Evolutionary conservation across 768 basidiomycete species (phyloP).

Genomic region (Peribolospora baueri): DNA sequence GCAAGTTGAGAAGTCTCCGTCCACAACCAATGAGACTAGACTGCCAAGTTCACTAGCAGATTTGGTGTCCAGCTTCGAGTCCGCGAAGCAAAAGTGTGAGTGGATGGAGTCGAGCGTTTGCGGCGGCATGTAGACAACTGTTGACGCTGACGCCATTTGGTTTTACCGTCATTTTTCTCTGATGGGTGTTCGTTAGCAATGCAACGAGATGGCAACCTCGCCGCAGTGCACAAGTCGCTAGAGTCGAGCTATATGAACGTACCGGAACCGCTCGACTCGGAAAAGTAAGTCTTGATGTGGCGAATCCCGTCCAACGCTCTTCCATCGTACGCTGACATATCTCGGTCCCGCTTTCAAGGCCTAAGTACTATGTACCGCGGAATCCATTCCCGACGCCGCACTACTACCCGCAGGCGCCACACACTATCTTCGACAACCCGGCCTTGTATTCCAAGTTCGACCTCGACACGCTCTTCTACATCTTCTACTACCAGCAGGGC

Average conservation of each 20-base stretch:
- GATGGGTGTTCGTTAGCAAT: slow-evolving; percentile 7
- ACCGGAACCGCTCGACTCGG: slow-evolving; percentile 82
- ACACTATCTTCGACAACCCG: slow-evolving; percentile 53
- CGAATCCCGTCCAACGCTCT: no score
- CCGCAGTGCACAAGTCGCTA: slow-evolving; percentile 73
- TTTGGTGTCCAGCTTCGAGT: slow-evolving; percentile 80
- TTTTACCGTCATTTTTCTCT: not conserved
- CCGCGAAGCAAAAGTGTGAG: slow-evolving; percentile 81
- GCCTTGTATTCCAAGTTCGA: slow-evolving; percentile 74
- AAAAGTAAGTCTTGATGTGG: slow-evolving; percentile 38
- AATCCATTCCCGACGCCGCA: slow-evolving; percentile 74
- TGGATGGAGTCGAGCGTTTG: not conserved
- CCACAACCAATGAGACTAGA: slow-evolving; percentile 21
- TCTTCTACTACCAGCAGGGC: slow-evolving; percentile 92
- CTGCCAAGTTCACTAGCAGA: slow-evolving; percentile 63
- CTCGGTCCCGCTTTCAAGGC: slow-evolving; percentile 29
- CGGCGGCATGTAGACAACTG: not conserved
- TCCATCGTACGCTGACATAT: not conserved
- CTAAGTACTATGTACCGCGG: slow-evolving; percentile 85
- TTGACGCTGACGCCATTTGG: not conserved
- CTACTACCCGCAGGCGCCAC: slow-evolving; percentile 81
- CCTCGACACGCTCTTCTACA: slow-evolving; percentile 90
- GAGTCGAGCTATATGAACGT: slow-evolving; percentile 72
- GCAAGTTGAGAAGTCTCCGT: no score
- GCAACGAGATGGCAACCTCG: slow-evolving; percentile 35